Percentiles rank a stretch among this genome's conserved stretches.
Evolutionary conservation across 345 rosid species (phyloP).

Genomic region (Bruguiera gymnorhiza): DNA sequence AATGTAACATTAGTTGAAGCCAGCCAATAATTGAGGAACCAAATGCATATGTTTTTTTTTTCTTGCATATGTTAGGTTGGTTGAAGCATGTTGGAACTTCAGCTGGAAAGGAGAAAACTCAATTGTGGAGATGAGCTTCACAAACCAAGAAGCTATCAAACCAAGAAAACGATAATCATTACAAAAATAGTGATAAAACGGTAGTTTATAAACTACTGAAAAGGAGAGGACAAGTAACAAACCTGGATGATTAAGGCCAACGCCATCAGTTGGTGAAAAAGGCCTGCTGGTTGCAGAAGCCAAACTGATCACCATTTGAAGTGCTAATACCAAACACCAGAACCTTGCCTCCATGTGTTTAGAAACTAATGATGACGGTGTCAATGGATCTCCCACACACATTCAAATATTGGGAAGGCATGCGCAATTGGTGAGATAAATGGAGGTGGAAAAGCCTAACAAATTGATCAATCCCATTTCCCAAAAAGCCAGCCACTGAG

Average conservation of each 20-base stretch:
- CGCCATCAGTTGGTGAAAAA: slow-evolving; percentile 38
- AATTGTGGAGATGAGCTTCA: too few relatives aligned
- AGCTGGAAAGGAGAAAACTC: too few relatives aligned
- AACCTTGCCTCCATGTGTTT: slow-evolving; percentile 36
- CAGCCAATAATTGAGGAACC: too few relatives aligned
- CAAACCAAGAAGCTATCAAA: too few relatives aligned
- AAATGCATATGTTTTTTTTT: too few relatives aligned
- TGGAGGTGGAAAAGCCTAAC: slow-evolving; percentile 2
- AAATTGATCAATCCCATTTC: slow-evolving; percentile 24
- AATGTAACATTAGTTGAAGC: too few relatives aligned
- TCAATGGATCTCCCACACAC: not conserved
- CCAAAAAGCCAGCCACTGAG: slow-evolving; percentile 15
- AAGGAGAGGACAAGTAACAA: not conserved
- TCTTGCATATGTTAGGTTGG: too few relatives aligned
- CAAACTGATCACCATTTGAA: slow-evolving; percentile 40
- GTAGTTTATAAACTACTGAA: not conserved
- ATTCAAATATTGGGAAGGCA: slow-evolving; percentile 5
- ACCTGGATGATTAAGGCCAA: slow-evolving; percentile 40
- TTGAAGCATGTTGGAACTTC: too few relatives aligned
- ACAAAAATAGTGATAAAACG: too few relatives aligned
- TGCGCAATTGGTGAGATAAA: slow-evolving; percentile 14
- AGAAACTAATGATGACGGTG: slow-evolving; percentile 22
- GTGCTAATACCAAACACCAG: slow-evolving; percentile 30
- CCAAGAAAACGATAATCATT: too few relatives aligned
- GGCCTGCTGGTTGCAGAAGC: slow-evolving; percentile 46